Percentiles rank a stretch among this genome's conserved stretches.
Conservation (phyloP, 345 rosid genomes). For the Excoecaria agallocha region DNA sequence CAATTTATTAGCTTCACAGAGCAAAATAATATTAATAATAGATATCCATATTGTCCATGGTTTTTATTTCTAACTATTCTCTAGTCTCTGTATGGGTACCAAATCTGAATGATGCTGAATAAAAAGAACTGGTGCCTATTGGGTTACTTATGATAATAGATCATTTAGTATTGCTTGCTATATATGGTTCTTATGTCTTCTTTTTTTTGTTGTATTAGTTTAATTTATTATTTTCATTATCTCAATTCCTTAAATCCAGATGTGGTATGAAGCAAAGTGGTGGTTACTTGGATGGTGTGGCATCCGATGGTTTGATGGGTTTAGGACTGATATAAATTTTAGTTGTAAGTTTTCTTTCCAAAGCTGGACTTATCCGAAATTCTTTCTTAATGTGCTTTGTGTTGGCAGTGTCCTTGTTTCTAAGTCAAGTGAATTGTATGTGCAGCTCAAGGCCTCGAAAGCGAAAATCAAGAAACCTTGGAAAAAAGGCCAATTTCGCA, state of each 20-base stretch:
- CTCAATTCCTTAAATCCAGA: conserved; percentile 35
- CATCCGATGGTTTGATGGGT: conserved; percentile 93
- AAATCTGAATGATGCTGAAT: neutral
- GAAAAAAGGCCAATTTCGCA: no score
- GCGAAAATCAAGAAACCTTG: no score
- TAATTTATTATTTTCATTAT: neutral
- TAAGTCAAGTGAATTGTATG: no score
- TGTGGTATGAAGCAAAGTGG: conserved; percentile 96
- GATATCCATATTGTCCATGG: no score
- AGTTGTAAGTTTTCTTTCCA: conserved; percentile 75
- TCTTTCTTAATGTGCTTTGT: conserved; percentile 83
- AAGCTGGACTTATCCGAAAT: conserved; percentile 71
- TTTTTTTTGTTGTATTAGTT: neutral
- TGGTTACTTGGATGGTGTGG: conserved; percentile 63
- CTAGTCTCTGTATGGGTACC: no score
- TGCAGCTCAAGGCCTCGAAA: no score
- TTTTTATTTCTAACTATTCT: no score
- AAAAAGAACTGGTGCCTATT: neutral
- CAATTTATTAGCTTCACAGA: no score
- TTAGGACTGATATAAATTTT: conserved; percentile 73
- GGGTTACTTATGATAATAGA: no score
- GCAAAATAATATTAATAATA: no score
- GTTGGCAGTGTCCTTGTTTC: no score
- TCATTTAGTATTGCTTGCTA: neutral
- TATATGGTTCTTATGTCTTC: neutral